Evolutionary conservation across 2,329 filamentous ascomycete genomes (phyloP).

Genomic region (Cladosporium halotolerans): DNA sequence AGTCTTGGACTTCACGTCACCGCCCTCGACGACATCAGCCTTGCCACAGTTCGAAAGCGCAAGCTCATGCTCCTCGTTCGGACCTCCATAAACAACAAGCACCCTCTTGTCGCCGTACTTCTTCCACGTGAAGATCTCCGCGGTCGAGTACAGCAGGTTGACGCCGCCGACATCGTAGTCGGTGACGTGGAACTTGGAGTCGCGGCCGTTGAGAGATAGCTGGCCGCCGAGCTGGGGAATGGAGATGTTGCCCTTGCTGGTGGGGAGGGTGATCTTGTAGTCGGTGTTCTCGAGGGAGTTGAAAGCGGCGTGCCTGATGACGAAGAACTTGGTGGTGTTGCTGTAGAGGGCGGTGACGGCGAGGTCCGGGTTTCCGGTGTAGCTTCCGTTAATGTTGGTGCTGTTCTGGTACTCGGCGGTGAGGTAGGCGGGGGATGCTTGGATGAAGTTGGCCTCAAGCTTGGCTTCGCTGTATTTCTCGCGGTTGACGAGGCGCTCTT

Average conservation of each 20-base stretch:
- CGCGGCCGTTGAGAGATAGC: slow-evolving; percentile 55
- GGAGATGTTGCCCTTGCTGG: slow-evolving; percentile 50
- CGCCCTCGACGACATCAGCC: slow-evolving; percentile 37
- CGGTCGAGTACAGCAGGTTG: slow-evolving; percentile 60
- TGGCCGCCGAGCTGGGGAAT: slow-evolving; percentile 54
- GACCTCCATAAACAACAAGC: slow-evolving; percentile 58
- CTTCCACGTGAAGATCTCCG: slow-evolving; percentile 66
- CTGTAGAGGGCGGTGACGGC: slow-evolving; percentile 57
- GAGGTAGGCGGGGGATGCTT: slow-evolving; percentile 64
- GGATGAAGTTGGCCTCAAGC: slow-evolving; percentile 67
- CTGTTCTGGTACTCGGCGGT: slow-evolving; percentile 50
- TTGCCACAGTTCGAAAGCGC: slow-evolving; percentile 38
- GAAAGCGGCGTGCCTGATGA: slow-evolving; percentile 59
- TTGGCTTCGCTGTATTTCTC: slow-evolving; percentile 79
- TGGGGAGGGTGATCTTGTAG: slow-evolving; percentile 60
- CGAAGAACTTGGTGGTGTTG: slow-evolving; percentile 54
- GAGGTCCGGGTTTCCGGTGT: slow-evolving; percentile 47
- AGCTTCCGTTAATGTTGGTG: slow-evolving; percentile 43
- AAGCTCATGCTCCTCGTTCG: slow-evolving; percentile 58
- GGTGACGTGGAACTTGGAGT: slow-evolving; percentile 61
- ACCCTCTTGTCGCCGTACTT: slow-evolving; percentile 54
- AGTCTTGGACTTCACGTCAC: slow-evolving; percentile 30
- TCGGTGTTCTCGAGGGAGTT: slow-evolving; percentile 49
- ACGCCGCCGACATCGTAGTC: slow-evolving; percentile 59
- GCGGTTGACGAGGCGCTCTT: slow-evolving; percentile 60